A percentile compares a stretch with the other conserved stretches of the same genome.
phyloP scores from a whole-genome alignment of 2,329 filamentous ascomycete species.

The Talaromyces sp. region DNA sequence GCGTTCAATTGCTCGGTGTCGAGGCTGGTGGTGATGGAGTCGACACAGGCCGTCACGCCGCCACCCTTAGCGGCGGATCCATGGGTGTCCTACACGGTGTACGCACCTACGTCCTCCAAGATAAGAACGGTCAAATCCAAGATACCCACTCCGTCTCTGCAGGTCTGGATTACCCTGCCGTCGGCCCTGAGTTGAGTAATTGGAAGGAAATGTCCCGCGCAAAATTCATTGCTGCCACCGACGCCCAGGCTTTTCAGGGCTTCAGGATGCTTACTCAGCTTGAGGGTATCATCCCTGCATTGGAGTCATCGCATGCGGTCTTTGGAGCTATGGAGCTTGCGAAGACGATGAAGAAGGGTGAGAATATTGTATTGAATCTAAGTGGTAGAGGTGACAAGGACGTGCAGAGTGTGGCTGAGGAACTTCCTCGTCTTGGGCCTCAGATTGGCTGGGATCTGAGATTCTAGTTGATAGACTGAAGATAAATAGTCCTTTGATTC shows the following conservation, averaged over 20 bases:
- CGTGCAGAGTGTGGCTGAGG: constrained; percentile 95
- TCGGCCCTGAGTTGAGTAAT: constrained; percentile 82
- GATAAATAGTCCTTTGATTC: background rate
- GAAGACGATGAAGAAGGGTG: constrained; percentile 82
- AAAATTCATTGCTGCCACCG: constrained; percentile 85
- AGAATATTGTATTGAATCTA: constrained; percentile 91
- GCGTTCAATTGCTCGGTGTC: constrained; percentile 85
- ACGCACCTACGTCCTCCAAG: constrained; percentile 90
- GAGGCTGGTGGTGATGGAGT: constrained; percentile 93
- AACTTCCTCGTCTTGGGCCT: constrained; percentile 82
- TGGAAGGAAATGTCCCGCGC: constrained; percentile 93
- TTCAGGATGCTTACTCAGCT: constrained; percentile 81
- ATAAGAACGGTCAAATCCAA: constrained; percentile 85
- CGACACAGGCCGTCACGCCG: constrained; percentile 79
- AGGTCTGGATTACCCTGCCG: constrained; percentile 93
- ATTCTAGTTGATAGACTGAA: constrained; percentile 4
- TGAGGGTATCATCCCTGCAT: constrained; percentile 93
- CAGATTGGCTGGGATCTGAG: constrained; percentile 68
- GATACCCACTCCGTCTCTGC: constrained; percentile 97
- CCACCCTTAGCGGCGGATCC: constrained; percentile 78
- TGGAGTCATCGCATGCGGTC: constrained; percentile 91
- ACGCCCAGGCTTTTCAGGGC: constrained; percentile 81
- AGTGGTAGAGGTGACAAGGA: constrained; percentile 97
- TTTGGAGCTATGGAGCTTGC: constrained; percentile 85
- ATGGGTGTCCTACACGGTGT: constrained; percentile 96